phyloP scores from a whole-genome alignment of 805 yeast genomes.

The Starmera caribaea region DNA sequence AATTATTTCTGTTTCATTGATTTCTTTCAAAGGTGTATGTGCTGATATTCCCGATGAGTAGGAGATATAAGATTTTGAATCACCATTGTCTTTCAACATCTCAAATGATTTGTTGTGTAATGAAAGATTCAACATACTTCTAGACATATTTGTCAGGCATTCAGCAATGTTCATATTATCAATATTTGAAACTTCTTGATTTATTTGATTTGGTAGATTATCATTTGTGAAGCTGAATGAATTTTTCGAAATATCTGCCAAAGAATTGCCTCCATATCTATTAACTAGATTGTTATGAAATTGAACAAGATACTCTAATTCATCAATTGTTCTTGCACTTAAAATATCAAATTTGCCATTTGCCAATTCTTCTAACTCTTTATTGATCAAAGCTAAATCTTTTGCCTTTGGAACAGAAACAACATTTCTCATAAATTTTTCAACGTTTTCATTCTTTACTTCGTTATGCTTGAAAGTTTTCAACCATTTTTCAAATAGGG shows the following conservation, averaged over 20 bases:
- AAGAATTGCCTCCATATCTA: conserved; percentile 12
- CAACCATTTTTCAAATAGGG: conserved; percentile 14
- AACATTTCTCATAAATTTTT: conserved; percentile 17
- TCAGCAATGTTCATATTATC: conserved; percentile 20
- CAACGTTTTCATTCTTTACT: conserved; percentile 7
- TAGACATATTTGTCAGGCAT: conserved; percentile 16
- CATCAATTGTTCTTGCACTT: conserved; percentile 64
- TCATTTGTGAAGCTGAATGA: conserved; percentile 15
- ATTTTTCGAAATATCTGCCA: background rate
- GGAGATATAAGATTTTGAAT: conserved; percentile 39
- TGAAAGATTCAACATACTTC: conserved; percentile 10
- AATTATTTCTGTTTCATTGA: conserved; percentile 7
- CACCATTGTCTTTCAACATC: conserved; percentile 2
- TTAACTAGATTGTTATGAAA: conserved; percentile 31
- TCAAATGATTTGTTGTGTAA: conserved; percentile 6
- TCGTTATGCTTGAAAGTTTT: conserved; percentile 11
- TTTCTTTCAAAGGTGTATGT: background rate
- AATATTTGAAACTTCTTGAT: conserved; percentile 11
- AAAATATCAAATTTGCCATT: conserved; percentile 45
- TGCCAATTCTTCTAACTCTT: conserved; percentile 27
- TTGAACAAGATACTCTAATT: conserved; percentile 45
- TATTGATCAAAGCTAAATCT: conserved; percentile 3
- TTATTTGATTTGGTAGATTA: background rate
- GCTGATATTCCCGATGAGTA: conserved; percentile 40
- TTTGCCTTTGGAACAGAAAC: conserved; percentile 17